Evolutionary conservation across 2,329 filamentous ascomycete genomes (phyloP).

Genomic region (Ceratocystis harringtonii): DNA sequence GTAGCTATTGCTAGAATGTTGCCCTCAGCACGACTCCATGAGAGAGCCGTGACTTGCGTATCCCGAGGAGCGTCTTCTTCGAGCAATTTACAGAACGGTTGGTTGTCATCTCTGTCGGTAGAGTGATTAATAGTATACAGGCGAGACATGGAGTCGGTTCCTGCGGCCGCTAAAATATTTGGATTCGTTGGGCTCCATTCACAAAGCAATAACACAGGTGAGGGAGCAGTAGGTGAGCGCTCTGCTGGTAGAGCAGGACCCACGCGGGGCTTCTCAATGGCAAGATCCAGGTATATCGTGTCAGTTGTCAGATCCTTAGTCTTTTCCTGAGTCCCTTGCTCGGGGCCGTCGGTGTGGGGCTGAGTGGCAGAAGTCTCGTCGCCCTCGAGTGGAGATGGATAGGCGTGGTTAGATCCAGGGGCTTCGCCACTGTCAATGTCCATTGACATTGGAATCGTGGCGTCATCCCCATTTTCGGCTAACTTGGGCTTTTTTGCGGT

Average conservation of each 20-base stretch:
- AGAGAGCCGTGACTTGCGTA: constrained; percentile 42
- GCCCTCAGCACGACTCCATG: constrained; percentile 42
- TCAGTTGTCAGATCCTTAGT: constrained; percentile 43
- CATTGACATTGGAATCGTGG: constrained; percentile 31
- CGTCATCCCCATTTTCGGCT: constrained; percentile 15
- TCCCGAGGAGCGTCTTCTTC: constrained; percentile 38
- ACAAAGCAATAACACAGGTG: constrained; percentile 50
- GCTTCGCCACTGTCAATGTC: constrained; percentile 38
- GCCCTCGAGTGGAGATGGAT: constrained; percentile 48
- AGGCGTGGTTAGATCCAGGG: constrained; percentile 42
- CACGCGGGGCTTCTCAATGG: constrained; percentile 26
- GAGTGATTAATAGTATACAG: constrained; percentile 49
- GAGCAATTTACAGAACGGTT: constrained; percentile 34
- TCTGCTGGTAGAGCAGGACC: constrained; percentile 23
- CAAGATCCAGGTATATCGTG: constrained; percentile 46
- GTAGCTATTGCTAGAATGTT: constrained; percentile 42
- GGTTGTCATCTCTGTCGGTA: constrained; percentile 26
- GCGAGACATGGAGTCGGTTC: constrained; percentile 54
- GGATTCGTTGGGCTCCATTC: constrained; percentile 53
- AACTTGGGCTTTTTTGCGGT: constrained; percentile 16
- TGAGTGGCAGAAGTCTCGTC: constrained; percentile 39
- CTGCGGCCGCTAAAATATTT: constrained; percentile 50
- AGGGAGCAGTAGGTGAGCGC: constrained; percentile 23
- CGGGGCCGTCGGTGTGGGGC: constrained; percentile 44
- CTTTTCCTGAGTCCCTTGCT: constrained; percentile 51